Conservation (phyloP, 1,284 basidiomycete genomes). For the Ceratobasidium sp. region DNA sequence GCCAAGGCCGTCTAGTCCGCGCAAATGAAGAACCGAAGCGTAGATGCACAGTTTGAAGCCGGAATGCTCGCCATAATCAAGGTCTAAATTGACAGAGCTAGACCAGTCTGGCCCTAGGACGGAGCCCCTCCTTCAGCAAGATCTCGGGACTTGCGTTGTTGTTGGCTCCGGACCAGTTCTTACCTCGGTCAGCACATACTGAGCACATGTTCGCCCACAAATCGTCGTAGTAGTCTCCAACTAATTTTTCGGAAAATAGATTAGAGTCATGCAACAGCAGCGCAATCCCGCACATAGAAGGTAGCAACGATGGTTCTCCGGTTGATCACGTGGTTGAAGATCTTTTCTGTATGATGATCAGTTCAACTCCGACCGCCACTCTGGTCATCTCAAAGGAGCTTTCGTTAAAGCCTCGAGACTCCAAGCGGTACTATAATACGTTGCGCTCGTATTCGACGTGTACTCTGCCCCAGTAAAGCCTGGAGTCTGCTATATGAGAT, state of each 20-base stretch:
- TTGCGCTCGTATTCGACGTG: neutral
- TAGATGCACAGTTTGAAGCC: slow-evolving; percentile 61
- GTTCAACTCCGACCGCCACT: neutral
- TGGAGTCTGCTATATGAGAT: slow-evolving; percentile 34
- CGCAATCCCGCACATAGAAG: slow-evolving; percentile 36
- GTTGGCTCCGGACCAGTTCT: neutral
- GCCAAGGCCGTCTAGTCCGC: slow-evolving; percentile 69
- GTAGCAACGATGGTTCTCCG: neutral
- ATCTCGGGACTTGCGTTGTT: neutral
- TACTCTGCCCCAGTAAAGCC: no score
- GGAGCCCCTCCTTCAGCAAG: neutral
- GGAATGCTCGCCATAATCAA: neutral
- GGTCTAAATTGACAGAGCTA: neutral
- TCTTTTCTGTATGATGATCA: slow-evolving; percentile 19
- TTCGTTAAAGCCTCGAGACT: no score
- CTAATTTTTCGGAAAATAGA: neutral
- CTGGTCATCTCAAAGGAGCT: neutral
- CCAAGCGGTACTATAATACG: neutral
- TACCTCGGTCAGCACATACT: slow-evolving; percentile 37
- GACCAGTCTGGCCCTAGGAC: slow-evolving; percentile 30
- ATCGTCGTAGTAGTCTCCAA: neutral
- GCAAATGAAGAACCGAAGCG: slow-evolving; percentile 82
- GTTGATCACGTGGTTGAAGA: slow-evolving; percentile 32
- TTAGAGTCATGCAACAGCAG: neutral
- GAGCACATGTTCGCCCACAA: slow-evolving; percentile 24